Conservation (phyloP, 345 rosid genomes). For the Gossypium turneri region DNA sequence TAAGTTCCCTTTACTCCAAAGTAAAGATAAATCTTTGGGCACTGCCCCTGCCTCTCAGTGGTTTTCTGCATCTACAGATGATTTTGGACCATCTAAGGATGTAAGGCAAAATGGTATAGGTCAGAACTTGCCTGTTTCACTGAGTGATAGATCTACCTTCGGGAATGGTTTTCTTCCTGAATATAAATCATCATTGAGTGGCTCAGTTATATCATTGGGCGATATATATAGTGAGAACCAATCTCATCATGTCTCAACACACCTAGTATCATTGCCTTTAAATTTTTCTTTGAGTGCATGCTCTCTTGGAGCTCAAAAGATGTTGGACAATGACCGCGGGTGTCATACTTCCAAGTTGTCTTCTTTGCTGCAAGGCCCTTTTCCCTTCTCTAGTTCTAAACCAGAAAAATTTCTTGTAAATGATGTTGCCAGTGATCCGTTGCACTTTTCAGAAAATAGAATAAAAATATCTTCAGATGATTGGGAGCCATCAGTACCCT, state of each 20-base stretch:
- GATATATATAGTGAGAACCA: conserved; percentile 25
- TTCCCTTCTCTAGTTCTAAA: conserved; percentile 36
- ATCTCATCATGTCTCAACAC: conserved; percentile 25
- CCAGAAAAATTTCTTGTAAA: conserved; percentile 26
- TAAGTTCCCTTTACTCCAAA: conserved; percentile 1
- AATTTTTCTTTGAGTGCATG: conserved; percentile 32
- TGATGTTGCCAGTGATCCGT: conserved; percentile 21
- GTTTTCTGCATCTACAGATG: conserved; percentile 18
- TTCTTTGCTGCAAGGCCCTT: conserved; percentile 31
- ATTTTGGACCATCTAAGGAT: conserved; percentile 32
- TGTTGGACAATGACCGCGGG: conserved; percentile 30
- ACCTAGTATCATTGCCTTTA: conserved; percentile 35
- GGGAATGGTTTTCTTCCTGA: conserved; percentile 43
- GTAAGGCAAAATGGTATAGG: conserved; percentile 30
- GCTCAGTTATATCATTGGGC: conserved; percentile 25
- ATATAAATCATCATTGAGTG: conserved; percentile 34
- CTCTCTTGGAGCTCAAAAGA: conserved; percentile 32
- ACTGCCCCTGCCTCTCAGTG: not conserved
- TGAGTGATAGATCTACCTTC: conserved; percentile 32
- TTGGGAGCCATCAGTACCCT: conserved; percentile 93
- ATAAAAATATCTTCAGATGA: conserved; percentile 47
- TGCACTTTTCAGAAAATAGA: conserved; percentile 26
- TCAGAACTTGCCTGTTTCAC: conserved; percentile 31
- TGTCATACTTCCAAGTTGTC: conserved; percentile 22
- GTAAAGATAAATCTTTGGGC: not conserved